These are phyloP conservation scores for Onygenales sp. DNA, from an alignment of 2,329 filamentous ascomycete species.

Conservation along the genomic window DNA sequence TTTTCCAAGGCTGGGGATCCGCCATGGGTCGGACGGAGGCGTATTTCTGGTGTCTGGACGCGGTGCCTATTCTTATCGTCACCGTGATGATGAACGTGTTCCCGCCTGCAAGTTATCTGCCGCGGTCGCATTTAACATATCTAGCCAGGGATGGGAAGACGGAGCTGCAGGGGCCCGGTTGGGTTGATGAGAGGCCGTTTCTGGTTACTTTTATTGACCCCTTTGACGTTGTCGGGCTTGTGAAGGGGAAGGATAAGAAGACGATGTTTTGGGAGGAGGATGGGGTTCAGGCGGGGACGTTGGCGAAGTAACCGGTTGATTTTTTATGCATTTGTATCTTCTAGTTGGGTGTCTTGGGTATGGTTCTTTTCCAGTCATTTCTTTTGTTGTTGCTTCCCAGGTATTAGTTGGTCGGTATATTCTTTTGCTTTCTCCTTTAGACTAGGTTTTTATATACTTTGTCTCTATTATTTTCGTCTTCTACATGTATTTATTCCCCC, in stretches of 20 bases:
- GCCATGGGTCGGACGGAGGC: conserved; percentile 36
- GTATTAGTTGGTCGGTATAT: too few relatives aligned
- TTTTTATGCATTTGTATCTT: not conserved
- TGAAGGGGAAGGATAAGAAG: conserved; percentile 26
- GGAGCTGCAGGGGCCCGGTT: conserved; percentile 42
- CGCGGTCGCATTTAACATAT: conserved; percentile 41
- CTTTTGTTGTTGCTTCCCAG: too few relatives aligned
- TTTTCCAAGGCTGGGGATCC: conserved; percentile 30
- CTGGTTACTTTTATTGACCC: conserved; percentile 35
- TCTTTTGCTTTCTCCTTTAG: too few relatives aligned
- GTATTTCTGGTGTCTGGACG: conserved; percentile 48
- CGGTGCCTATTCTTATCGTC: conserved; percentile 42
- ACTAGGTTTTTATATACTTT: too few relatives aligned
- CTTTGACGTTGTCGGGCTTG: conserved; percentile 31
- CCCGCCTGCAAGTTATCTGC: conserved; percentile 42
- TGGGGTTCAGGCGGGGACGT: not conserved
- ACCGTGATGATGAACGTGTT: conserved; percentile 42
- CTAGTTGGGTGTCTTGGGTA: not conserved
- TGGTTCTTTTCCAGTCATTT: too few relatives aligned
- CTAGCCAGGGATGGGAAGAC: conserved; percentile 43
- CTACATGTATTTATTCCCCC: too few relatives aligned
- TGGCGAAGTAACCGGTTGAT: not conserved
- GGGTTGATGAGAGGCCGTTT: conserved; percentile 38
- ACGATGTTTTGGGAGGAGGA: conserved; percentile 31
- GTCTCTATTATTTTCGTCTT: too few relatives aligned